Evolutionary conservation across 148 eudicot species (phyloP), one percentile per base, ranked within the genome.

Genomic region (Arctostaphylos glauca): DNA sequence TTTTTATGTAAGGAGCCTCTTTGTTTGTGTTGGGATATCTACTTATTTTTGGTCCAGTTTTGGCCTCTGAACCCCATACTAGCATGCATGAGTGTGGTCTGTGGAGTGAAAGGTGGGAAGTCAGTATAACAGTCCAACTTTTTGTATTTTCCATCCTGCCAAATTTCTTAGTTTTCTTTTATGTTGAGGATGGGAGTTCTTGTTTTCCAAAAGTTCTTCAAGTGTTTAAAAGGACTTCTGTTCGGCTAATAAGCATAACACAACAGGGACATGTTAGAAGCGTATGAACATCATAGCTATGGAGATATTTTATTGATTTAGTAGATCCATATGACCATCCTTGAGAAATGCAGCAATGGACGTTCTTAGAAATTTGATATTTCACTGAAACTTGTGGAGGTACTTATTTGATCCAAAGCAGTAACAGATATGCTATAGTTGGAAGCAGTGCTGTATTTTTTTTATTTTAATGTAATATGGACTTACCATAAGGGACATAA

Each of bases 181-280:
- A 3, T 16, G 47, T 77, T 6, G 66, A 55, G 80, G 46, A 38
- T 15, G 59, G 9, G 6, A 43, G 60, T 31, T 25, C 48, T 54
- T 76, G 78, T 25, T 46, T 38, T 31, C 38, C 38, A 31, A 31
- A 31, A 31, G 1, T 31, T 31, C 38, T 25, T 76, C 62, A 6
- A 53, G 44, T 54, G 21, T 76, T 76, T 54, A 54, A 3, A 54
- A 76, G 62, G 79, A 54, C 62, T 76, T 53, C 46, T 13, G 62
- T 13, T 75, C 31, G 79, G 47, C 79, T 62, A 53, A 31, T 14
- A 73, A 44, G 8, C 48, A 49, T 10, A 68, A 46, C 18, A 7
- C 25, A 46, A 13, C 47, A 14, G 23, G 14, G 6, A 15, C 18
- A 18, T 5, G 52, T 73, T 18, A 46, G 47, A 54, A 76, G 14